Percentiles rank a stretch among this genome's conserved stretches.
These are phyloP conservation scores for Paraurostyla sp. DNA, from an alignment of 73 alveolate genomes.

Conservation along the genomic window DNA sequence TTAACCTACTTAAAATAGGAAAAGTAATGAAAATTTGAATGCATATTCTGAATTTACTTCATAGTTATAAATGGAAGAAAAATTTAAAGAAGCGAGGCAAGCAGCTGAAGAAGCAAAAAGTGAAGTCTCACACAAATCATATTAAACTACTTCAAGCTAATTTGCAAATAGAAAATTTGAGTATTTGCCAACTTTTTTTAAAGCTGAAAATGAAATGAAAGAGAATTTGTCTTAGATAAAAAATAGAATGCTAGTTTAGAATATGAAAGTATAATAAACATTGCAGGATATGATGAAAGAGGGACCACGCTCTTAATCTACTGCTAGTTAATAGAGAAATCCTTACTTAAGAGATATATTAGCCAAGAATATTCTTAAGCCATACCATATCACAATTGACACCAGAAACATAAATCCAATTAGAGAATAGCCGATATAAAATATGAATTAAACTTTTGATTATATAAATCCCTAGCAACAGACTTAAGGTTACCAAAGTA, in stretches of 20 bases:
- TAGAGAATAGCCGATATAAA: not conserved
- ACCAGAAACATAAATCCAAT: not conserved
- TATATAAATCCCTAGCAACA: not conserved
- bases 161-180: not conserved
- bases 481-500: slow-evolving; percentile 4
- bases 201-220: slow-evolving; percentile 28
- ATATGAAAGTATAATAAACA: not conserved
- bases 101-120: not conserved
- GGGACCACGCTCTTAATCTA: not conserved
- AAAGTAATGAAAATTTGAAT: not conserved
- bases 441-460: slow-evolving; percentile 13
- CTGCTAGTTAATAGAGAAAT: not conserved
- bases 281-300: not conserved
- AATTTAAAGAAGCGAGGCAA: not conserved
- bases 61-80: not conserved
- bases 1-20: not conserved
- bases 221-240: not conserved
- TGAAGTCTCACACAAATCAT: not conserved
- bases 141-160: too few species aligned
- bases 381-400: not conserved
- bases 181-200: not conserved
- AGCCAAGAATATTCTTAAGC: not conserved
- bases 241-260: not conserved
- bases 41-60: not conserved
- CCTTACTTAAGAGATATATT: not conserved